Percentiles rank a stretch among this genome's conserved stretches.
phyloP scores from a whole-genome alignment of 768 basidiomycete genomes.

The Phanerochaete sordida region DNA sequence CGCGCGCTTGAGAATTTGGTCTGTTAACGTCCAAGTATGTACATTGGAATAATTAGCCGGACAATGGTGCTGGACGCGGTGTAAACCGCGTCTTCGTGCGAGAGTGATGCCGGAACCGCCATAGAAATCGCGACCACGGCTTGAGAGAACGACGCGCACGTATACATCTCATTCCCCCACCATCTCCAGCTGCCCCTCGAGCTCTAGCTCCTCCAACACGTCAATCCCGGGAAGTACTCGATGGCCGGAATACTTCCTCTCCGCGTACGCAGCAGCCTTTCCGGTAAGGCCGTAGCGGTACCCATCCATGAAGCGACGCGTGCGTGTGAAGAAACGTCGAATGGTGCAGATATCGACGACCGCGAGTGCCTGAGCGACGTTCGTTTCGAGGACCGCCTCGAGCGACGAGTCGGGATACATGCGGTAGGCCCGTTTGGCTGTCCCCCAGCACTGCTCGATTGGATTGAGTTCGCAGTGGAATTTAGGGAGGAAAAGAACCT shows the following conservation, averaged over 20 bases:
- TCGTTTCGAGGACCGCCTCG: conserved; percentile 10
- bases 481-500: conserved; percentile 35
- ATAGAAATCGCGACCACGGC: too few species aligned
- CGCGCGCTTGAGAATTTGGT: too few species aligned
- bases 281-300: conserved; percentile 16
- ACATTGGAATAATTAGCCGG: too few species aligned
- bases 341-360: background rate
- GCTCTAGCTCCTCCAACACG: too few species aligned
- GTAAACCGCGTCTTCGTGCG: too few species aligned
- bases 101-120: too few species aligned
- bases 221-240: background rate
- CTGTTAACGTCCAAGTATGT: too few species aligned
- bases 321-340: background rate
- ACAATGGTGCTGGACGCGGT: too few species aligned
- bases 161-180: too few species aligned
- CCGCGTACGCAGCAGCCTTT: conserved; percentile 16
- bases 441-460: conserved; percentile 38
- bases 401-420: conserved; percentile 19
- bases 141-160: too few species aligned
- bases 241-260: conserved; percentile 5
- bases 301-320: background rate
- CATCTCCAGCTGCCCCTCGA: too few species aligned
- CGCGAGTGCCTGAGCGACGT: background rate
- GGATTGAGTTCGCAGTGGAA: conserved; percentile 39
- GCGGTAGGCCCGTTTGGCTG: conserved; percentile 31